Percentiles rank a stretch among this genome's conserved stretches.
Conservation (phyloP, 2,329 filamentous ascomycete species). For the Xylariaceae sp. region DNA sequence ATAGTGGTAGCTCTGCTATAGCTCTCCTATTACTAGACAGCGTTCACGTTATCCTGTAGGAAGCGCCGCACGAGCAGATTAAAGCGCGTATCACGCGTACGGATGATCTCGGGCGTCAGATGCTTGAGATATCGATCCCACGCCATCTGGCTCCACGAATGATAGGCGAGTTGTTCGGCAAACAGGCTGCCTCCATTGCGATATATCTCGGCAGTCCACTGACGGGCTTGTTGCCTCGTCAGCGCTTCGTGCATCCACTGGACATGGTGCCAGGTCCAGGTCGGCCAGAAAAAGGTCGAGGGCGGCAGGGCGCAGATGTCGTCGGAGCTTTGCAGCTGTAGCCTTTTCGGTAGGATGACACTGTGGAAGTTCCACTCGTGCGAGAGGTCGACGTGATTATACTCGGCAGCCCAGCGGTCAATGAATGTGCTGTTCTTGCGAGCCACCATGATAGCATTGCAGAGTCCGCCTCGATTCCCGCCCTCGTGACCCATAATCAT, state of each 20-base stretch:
- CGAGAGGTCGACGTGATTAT: constrained; percentile 30
- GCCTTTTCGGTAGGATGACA: constrained; percentile 32
- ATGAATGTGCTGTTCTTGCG: constrained; percentile 34
- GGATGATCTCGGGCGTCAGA: constrained; percentile 32
- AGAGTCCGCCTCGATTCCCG: constrained; percentile 35
- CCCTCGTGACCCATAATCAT: constrained; percentile 34
- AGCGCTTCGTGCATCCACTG: constrained; percentile 36
- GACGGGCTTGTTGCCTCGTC: constrained; percentile 26
- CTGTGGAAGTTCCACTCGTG: constrained; percentile 37
- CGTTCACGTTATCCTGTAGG: constrained; percentile 25
- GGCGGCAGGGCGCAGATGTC: constrained; percentile 35
- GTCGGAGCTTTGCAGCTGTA: constrained; percentile 26
- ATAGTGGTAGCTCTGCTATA: not conserved
- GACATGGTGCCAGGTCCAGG: constrained; percentile 36
- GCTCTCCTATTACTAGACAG: constrained; percentile 1
- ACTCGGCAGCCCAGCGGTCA: constrained; percentile 32
- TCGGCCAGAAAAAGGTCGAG: constrained; percentile 37
- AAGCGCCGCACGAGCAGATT: constrained; percentile 34
- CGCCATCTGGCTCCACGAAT: constrained; percentile 37
- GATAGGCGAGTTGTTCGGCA: constrained; percentile 35
- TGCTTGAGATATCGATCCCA: constrained; percentile 32
- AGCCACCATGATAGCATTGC: constrained; percentile 36
- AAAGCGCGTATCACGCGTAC: constrained; percentile 33
- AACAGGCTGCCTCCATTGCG: constrained; percentile 33
- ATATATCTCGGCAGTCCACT: constrained; percentile 30